Evolutionary conservation across 108 stramenopile genomes (phyloP).

Genomic region (Parmales sp.): DNA sequence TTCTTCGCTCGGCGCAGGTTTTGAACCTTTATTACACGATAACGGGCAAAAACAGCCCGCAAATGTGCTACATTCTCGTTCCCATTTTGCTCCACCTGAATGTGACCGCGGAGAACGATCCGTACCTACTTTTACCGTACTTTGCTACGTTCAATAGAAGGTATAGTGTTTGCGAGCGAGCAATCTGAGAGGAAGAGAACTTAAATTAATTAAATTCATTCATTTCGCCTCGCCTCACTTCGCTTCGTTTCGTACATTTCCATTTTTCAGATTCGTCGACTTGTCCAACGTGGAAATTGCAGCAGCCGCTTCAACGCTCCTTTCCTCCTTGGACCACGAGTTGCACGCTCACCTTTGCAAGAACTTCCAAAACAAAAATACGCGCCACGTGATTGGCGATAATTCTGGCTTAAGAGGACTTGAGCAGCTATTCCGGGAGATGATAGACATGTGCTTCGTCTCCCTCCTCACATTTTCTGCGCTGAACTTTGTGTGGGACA

Average conservation of each 20-base stretch:
- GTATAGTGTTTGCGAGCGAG: neutral
- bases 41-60: neutral
- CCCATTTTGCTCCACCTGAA: neutral
- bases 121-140: neutral
- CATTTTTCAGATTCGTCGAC: no score
- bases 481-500: slow-evolving; percentile 3
- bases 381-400: neutral
- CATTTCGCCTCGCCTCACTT: neutral
- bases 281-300: no score
- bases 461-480: neutral
- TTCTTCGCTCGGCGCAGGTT: neutral
- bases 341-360: neutral
- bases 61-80: neutral
- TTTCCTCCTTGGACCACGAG: neutral
- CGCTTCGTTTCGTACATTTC: neutral
- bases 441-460: slow-evolving; percentile 11
- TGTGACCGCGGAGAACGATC: neutral
- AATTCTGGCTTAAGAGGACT: neutral
- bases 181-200: neutral
- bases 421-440: neutral
- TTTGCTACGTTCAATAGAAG: neutral
- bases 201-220: neutral
- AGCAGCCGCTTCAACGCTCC: neutral
- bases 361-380: neutral
- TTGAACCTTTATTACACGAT: neutral